Evolutionary conservation across 1,284 basidiomycete genomes (phyloP).

Genomic region (Porogramme epimiltina): DNA sequence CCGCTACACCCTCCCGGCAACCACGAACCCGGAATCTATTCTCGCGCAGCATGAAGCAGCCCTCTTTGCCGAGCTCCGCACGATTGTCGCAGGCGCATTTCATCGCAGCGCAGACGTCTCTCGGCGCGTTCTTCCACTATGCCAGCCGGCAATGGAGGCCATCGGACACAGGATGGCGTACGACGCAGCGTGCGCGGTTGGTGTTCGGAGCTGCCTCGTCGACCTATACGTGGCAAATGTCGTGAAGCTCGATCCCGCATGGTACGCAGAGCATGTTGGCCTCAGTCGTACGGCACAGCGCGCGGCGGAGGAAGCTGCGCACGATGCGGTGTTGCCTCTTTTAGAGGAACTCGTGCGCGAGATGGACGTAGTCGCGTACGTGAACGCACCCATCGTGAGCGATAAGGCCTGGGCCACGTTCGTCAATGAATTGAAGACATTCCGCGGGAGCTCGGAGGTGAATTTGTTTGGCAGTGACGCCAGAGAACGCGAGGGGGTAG

Average conservation of each 20-base stretch:
- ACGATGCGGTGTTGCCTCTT: slow-evolving; percentile 30
- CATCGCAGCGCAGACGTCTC: slow-evolving; percentile 36
- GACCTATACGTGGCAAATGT: slow-evolving; percentile 38
- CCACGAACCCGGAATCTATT: slow-evolving; percentile 29
- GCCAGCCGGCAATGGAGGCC: slow-evolving; percentile 39
- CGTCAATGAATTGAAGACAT: slow-evolving; percentile 24
- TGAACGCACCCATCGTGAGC: slow-evolving; percentile 37
- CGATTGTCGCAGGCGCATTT: slow-evolving; percentile 14
- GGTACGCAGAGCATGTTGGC: slow-evolving; percentile 40
- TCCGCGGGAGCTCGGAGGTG: slow-evolving; percentile 21
- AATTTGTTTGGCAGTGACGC: slow-evolving; percentile 13
- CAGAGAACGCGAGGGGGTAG: slow-evolving; percentile 6
- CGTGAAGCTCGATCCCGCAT: slow-evolving; percentile 38
- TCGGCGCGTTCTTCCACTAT: slow-evolving; percentile 39
- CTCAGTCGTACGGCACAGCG: slow-evolving; percentile 26
- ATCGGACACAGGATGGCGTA: slow-evolving; percentile 51
- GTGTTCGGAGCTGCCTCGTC: slow-evolving; percentile 30
- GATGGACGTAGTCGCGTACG: slow-evolving; percentile 36
- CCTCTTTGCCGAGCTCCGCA: slow-evolving; percentile 33
- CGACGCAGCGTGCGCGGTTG: slow-evolving; percentile 42
- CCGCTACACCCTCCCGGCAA: slow-evolving; percentile 31
- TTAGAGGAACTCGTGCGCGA: slow-evolving; percentile 32
- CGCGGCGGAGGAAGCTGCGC: slow-evolving; percentile 30
- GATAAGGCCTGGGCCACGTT: slow-evolving; percentile 38
- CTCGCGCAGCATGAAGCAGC: slow-evolving; percentile 40